A percentile compares a stretch with the other conserved stretches of the same genome.
These are phyloP conservation scores for Ramularia collo-cygni DNA, from an alignment of 2,329 filamentous ascomycete species.

Conservation along the genomic window DNA sequence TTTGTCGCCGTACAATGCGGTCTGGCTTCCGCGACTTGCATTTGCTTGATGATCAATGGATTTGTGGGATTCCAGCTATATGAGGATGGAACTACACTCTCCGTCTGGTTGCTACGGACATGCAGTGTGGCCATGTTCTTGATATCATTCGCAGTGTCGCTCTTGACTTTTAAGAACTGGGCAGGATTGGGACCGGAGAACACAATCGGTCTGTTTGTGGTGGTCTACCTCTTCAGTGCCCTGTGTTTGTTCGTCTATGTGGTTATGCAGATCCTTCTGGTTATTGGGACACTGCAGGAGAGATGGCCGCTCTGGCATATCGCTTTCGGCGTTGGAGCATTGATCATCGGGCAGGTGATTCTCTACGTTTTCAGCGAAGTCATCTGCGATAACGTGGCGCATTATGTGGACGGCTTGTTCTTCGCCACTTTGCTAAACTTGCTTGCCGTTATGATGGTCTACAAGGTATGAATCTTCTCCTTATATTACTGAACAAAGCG, in stretches of 20 bases:
- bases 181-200: conserved; percentile 77
- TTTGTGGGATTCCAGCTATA: conserved; percentile 98
- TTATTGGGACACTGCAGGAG: conserved; percentile 84
- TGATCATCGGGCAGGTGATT: conserved; percentile 84
- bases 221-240: conserved; percentile 85
- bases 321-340: conserved; percentile 81
- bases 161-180: conserved; percentile 91
- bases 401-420: conserved; percentile 92
- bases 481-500: neutral
- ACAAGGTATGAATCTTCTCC: conserved; percentile 62
- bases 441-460: conserved; percentile 97
- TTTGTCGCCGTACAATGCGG: conserved; percentile 85
- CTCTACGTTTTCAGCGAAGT: conserved; percentile 81
- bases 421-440: conserved; percentile 92
- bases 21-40: conserved; percentile 75
- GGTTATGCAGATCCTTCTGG: conserved; percentile 79
- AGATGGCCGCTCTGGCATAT: conserved; percentile 94
- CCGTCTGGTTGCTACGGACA: conserved; percentile 83
- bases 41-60: conserved; percentile 88
- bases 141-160: conserved; percentile 77
- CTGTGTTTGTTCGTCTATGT: conserved; percentile 81
- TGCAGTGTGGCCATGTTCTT: conserved; percentile 75
- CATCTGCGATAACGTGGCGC: conserved; percentile 77
- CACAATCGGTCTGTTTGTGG: conserved; percentile 82
- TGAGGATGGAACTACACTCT: conserved; percentile 89